Conservation (phyloP, 768 basidiomycete genomes). For the Strobilomyces echinocephalus region DNA sequence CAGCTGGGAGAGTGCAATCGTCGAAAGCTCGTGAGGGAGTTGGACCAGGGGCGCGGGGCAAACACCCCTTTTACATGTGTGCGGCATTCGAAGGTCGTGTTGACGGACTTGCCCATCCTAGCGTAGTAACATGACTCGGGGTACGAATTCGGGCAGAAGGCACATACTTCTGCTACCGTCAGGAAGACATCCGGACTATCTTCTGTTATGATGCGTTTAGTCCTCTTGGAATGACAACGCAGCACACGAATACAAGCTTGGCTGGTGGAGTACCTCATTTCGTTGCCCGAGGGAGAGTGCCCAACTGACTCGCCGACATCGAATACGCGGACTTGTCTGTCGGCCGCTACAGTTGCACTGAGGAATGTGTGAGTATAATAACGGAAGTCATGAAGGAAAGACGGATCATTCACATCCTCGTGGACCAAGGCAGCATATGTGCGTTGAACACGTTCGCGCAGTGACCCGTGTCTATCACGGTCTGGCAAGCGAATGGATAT, state of each 20-base stretch:
- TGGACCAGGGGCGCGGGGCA: slow-evolving; percentile 74
- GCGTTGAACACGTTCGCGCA: slow-evolving; percentile 81
- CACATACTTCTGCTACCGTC: slow-evolving; percentile 69
- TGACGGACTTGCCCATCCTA: slow-evolving; percentile 87
- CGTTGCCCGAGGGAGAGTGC: slow-evolving; percentile 35
- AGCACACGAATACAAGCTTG: slow-evolving; percentile 52
- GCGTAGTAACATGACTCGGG: slow-evolving; percentile 22
- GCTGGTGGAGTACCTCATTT: slow-evolving; percentile 42
- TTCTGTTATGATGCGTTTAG: slow-evolving; percentile 77
- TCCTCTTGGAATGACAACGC: slow-evolving; percentile 65
- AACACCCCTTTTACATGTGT: slow-evolving; percentile 50
- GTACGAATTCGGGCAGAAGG: background rate
- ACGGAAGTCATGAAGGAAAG: slow-evolving; percentile 8
- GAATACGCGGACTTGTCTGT: slow-evolving; percentile 72
- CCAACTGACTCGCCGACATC: slow-evolving; percentile 51
- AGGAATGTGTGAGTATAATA: slow-evolving; percentile 7
- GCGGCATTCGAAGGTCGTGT: slow-evolving; percentile 71
- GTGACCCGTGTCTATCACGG: slow-evolving; percentile 77
- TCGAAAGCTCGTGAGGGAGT: slow-evolving; percentile 61
- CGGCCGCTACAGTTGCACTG: slow-evolving; percentile 72
- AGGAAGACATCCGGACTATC: slow-evolving; percentile 73
- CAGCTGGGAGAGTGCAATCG: slow-evolving; percentile 69
- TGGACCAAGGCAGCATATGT: slow-evolving; percentile 72
- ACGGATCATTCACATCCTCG: slow-evolving; percentile 58
- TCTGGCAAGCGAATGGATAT: slow-evolving; percentile 62